Evolutionary conservation across 139 green algal species (phyloP).

Genomic region (Chlamydomonas incerta): DNA sequence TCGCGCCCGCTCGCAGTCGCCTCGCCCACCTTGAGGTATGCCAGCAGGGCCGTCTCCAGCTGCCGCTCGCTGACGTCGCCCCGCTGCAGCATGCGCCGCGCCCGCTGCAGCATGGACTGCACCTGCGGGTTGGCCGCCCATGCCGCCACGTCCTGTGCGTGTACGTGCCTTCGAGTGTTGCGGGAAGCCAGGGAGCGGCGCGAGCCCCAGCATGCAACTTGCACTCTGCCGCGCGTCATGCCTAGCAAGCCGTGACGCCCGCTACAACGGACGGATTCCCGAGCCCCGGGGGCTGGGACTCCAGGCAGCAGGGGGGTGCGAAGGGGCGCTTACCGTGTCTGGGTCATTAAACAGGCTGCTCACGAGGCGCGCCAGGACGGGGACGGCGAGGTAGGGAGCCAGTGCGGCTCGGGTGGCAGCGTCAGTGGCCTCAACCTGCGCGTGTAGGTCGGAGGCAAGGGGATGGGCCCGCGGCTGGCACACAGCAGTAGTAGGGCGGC

Average conservation of each 20-base stretch:
- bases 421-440: background rate
- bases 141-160: background rate
- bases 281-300: no score
- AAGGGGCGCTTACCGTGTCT: background rate
- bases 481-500: no score
- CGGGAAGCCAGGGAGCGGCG: no score
- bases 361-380: background rate
- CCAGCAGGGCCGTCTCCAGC: constrained; percentile 12
- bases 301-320: no score
- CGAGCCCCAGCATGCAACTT: no score
- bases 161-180: no score
- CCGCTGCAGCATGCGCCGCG: background rate
- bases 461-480: no score
- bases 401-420: background rate
- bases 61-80: constrained; percentile 1
- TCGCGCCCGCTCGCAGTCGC: background rate
- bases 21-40: constrained; percentile 11
- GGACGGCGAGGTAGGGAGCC: background rate
- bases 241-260: no score
- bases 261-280: no score
- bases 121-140: constrained; percentile 21
- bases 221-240: no score
- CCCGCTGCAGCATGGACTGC: constrained; percentile 4
- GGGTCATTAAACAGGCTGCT: constrained; percentile 2
- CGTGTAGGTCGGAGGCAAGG: no score